Evolutionary conservation across 768 basidiomycete species (phyloP), one percentile per base, ranked within the genome.

Genomic region (Punctularia strigosozonata): DNA sequence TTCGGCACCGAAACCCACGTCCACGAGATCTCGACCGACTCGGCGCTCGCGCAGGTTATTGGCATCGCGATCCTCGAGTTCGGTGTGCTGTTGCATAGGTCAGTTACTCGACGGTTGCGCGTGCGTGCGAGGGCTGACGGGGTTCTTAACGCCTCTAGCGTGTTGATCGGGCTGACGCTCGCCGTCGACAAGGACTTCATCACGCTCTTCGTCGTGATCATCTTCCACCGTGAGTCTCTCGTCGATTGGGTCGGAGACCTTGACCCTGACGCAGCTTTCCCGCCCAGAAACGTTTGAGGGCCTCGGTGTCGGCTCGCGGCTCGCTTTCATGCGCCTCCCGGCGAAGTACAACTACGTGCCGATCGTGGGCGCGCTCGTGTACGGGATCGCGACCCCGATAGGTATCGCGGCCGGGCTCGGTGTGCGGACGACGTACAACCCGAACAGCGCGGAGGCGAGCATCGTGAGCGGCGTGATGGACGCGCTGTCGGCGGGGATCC

Each of bases 61-160:
- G 91, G 90, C 12, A 71, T 99, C 34, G 87, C 74, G 24, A 91
- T 97, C 42, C 66, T 99, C 34, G 94, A 99, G 54, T 94, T 95
- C 50, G 94, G 94, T 49, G 88, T 97, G 22, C 56, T 89, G 4
- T 58, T 97, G 23, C 91, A 92, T 52, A 85, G 80, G 78, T 73
- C 39, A 30, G 28, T 30, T 30, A 30, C 15, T 15, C 28, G 10
- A 30, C 10, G 10, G 28, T 10, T 30, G 10, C 28, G 10, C n/a
- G n/a, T n/a, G n/a, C n/a, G n/a, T n/a, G n/a, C n/a, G n/a, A n/a
- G n/a, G n/a, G n/a, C 15, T 30, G 28, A 30, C 28, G 15, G 10
- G 10, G 10, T 30, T 30, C 28, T 30, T 30, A 10, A 10, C 15
- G 10, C 10, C 28, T 15, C 1, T 45, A 89, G 86, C 56, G 51